Evolutionary conservation across 2,329 filamentous ascomycete genomes (phyloP), one percentile per base, ranked within the genome.

Genomic region (Atkinsonella hypoxylon): DNA sequence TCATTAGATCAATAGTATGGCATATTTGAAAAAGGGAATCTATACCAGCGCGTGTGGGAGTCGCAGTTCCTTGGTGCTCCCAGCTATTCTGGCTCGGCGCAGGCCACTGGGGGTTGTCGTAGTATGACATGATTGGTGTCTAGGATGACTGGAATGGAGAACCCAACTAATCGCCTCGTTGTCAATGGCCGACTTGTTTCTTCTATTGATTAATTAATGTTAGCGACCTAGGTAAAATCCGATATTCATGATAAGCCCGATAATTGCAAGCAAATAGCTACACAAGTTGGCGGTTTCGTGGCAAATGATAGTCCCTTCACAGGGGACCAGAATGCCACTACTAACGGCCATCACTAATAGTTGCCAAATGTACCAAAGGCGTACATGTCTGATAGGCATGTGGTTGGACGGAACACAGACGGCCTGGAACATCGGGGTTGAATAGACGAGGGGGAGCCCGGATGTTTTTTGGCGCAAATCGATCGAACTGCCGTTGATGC

Each of bases 51-150:
- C 70, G 69, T 49, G 64, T 64, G 52, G 70, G 68, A 53, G 70
- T 68, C 34, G 64, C 60, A 38, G 65, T 59, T 49, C 68, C 67
- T 57, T 72, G 70, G 53, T 70, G 69, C n/a, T 73, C 70, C 70
- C 70, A 73, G 62, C 65, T 71, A 61, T 67, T 72, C 55, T 68
- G 64, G 54, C 51, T 54, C 22, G 61, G 58, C 49, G 62, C 61
- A 52, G 69, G 62, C 69, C 69, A 66, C 57, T 66, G 69, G 34
- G 63, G 61, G 58, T 70, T 71, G 55, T 72, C 69, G 67, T 72
- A 72, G 61, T 72, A 72, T 59, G 69, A 71, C 69, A 71, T 71
- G 60, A 38, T 49, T 48, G 45, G 13, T 40, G 10, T 26, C 9
- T 1, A 26, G 26, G 26, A 26, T 26, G 26, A 4, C 2, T 26